Percentiles rank a stretch among this genome's conserved stretches.
These are phyloP conservation scores for Chimonanthus praecox DNA, from an alignment of 164 flowering plant genomes.

Conservation along the genomic window DNA sequence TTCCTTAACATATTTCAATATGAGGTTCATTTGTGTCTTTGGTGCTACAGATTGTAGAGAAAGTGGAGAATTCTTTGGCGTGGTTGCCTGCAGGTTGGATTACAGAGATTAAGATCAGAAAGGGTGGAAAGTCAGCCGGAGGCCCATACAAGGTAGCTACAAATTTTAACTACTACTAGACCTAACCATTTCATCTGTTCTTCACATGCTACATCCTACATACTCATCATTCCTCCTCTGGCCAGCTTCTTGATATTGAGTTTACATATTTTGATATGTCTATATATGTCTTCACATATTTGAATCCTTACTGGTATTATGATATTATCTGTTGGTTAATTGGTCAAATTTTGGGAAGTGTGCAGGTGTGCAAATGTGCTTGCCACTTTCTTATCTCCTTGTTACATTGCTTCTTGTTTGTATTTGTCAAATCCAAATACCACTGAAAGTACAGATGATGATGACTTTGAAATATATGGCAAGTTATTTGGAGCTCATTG, in stretches of 20 bases:
- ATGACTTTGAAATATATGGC: background rate
- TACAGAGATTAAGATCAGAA: slow-evolving; percentile 25
- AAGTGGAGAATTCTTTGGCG: slow-evolving; percentile 15
- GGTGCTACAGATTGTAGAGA: slow-evolving; percentile 6
- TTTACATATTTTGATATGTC: background rate
- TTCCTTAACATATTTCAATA: background rate
- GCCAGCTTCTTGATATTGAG: background rate
- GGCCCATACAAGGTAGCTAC: slow-evolving; percentile 31
- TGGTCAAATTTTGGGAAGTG: background rate
- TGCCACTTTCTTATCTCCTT: background rate
- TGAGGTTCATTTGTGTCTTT: background rate
- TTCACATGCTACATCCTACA: background rate
- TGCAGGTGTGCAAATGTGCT: background rate
- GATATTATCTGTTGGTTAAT: background rate
- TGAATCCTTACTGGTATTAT: background rate
- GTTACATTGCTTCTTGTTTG: background rate
- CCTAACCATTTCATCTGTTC: background rate
- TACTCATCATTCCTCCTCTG: background rate
- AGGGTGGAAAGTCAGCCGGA: slow-evolving; percentile 24
- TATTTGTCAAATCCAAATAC: background rate
- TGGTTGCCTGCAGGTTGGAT: slow-evolving; percentile 57
- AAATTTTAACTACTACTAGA: background rate
- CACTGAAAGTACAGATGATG: background rate
- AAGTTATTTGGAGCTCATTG: background rate
- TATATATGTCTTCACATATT: background rate